Evolutionary conservation across 495 filamentous ascomycete species (phyloP), one percentile per base, ranked within the genome.

Genomic region (Tirmania nivea): DNA sequence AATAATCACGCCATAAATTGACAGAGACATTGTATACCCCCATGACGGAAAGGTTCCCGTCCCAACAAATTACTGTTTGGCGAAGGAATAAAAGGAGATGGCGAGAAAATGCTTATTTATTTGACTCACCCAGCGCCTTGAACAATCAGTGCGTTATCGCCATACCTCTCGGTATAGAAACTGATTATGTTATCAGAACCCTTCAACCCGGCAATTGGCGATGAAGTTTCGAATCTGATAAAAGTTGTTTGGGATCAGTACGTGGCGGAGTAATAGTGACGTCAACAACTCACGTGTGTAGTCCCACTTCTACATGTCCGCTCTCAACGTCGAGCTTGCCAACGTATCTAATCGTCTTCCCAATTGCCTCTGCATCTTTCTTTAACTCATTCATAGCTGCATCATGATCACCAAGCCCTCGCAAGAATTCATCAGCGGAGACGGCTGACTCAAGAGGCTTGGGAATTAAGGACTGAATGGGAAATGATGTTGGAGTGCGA

Each of bases 161-260:
- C 86, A 64, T 97, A 96, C 60, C 90, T 77, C 72, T 88, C 81
- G 48, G 90, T 95, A 68, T 90, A 93, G 74, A 97, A 94, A 73
- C 79, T 90, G 62, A 97, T 90, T 64, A 95, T 89, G 71, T 96
- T 96, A 65, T 94, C 90, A 67, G 86, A 94, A 37, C 90, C 90
- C 73, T 93, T 92, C 54, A 96, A 71, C 36, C 83, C 82, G 34
- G 89, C 90, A 67, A 96, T 92, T 34, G 90, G 80, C 63, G 84
- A 81, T 48, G 80, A 79, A 59, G 74, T 78, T 50, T 84, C 81
- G 52, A 92, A 86, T 9, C 63, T 63, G 48, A 12, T 16, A n/a
- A 37, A 12, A 39, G n/a, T 35, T 3, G 20, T 10, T 42, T n/a
- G 45, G 42, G 35, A 58, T 21, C 49, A 16, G 2, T 7, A 21